Percentiles rank a stretch among this genome's conserved stretches.
Conservation (phyloP, 371 early-diverging fungal genomes). For the Mortierella sp. region DNA sequence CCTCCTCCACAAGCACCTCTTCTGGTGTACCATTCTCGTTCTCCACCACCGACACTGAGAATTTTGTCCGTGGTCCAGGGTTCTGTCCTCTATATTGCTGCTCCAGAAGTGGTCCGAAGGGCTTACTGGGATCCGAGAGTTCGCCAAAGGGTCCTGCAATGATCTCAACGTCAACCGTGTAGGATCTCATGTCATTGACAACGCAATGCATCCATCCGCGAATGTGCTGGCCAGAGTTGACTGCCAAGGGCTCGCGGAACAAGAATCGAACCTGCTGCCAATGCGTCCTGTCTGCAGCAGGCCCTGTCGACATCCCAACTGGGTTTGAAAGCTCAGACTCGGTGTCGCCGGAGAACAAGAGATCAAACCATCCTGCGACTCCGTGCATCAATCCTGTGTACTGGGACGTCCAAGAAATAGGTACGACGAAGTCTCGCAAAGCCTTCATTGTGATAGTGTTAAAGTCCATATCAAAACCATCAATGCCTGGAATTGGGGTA, state of each 20-base stretch:
- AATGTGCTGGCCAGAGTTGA: slow-evolving; percentile 89
- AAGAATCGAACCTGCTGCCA: slow-evolving; percentile 98
- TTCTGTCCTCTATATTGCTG: slow-evolving; percentile 29
- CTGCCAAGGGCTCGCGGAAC: slow-evolving; percentile 93
- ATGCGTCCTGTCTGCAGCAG: slow-evolving; percentile 90
- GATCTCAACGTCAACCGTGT: slow-evolving; percentile 81
- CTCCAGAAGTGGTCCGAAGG: slow-evolving; percentile 46
- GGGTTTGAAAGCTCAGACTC: slow-evolving; percentile 33
- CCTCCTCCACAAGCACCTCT: slow-evolving; percentile 6
- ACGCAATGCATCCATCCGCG: slow-evolving; percentile 87
- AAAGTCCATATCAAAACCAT: slow-evolving; percentile 84
- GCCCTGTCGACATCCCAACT: slow-evolving; percentile 85
- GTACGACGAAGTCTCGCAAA: slow-evolving; percentile 86
- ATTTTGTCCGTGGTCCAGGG: slow-evolving; percentile 3
- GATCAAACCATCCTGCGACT: slow-evolving; percentile 98
- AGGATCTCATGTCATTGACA: slow-evolving; percentile 93
- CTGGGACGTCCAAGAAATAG: slow-evolving; percentile 81
- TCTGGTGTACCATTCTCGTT: not conserved
- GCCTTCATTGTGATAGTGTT: slow-evolving; percentile 79
- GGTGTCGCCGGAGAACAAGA: slow-evolving; percentile 70
- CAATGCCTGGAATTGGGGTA: slow-evolving; percentile 61
- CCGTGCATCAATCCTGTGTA: slow-evolving; percentile 96
- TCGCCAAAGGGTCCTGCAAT: slow-evolving; percentile 50
- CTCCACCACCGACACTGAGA: too few species aligned
- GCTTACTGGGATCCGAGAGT: slow-evolving; percentile 41